These are phyloP conservation scores for Cladobotryum protrusum DNA, from an alignment of 2,329 filamentous ascomycete species.

Conservation along the genomic window DNA sequence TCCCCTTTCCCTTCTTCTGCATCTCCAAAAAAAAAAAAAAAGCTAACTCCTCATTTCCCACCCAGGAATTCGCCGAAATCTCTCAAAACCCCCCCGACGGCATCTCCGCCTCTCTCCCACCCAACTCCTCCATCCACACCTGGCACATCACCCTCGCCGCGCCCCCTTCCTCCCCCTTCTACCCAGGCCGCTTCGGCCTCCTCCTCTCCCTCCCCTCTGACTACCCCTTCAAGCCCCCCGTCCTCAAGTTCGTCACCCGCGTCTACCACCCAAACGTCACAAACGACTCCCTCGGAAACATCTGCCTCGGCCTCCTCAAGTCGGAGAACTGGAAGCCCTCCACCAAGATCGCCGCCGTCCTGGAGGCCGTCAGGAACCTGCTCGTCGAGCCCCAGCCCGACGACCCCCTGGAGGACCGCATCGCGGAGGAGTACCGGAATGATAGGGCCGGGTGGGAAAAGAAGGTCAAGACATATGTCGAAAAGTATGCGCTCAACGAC, in stretches of 20 bases:
- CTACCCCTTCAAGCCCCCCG: constrained; percentile 86
- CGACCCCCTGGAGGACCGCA: constrained; percentile 79
- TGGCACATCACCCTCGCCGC: constrained; percentile 47
- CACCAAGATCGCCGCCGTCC: constrained; percentile 66
- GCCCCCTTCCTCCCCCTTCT: constrained; percentile 41
- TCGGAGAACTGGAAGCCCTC: constrained; percentile 88
- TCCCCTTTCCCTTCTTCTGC: background rate
- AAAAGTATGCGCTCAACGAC: constrained; percentile 57
- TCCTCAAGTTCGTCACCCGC: constrained; percentile 74
- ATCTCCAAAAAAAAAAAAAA: constrained; percentile 12
- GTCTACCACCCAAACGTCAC: constrained; percentile 95
- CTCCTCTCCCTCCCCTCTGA: constrained; percentile 66
- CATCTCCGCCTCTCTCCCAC: constrained; percentile 41
- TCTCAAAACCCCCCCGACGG: constrained; percentile 39
- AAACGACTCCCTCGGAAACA: constrained; percentile 76
- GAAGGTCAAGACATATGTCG: constrained; percentile 67
- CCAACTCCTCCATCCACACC: constrained; percentile 42
- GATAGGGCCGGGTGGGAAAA: constrained; percentile 65
- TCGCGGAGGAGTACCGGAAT: constrained; percentile 75
- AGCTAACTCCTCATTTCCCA: constrained; percentile 10
- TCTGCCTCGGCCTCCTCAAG: constrained; percentile 81
- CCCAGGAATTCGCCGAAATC: constrained; percentile 50
- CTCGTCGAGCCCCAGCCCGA: constrained; percentile 79
- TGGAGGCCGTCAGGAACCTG: constrained; percentile 69
- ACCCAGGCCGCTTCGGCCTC: constrained; percentile 68